Percentiles rank a stretch among this genome's conserved stretches.
phyloP scores from a whole-genome alignment of 2,329 filamentous ascomycete genomes.

The Diaporthe destruens region DNA sequence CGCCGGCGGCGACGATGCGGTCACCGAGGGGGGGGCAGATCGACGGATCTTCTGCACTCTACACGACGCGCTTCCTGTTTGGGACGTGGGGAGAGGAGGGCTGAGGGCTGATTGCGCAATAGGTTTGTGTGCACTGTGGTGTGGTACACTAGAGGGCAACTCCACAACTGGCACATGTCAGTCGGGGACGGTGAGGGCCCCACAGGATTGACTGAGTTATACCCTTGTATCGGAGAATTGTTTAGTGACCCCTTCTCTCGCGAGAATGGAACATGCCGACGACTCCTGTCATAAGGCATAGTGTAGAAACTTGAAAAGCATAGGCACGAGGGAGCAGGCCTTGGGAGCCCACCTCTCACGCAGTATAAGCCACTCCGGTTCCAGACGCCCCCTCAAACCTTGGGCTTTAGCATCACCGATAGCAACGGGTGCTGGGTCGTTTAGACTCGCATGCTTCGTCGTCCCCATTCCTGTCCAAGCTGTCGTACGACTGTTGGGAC shows the following conservation, averaged over 20 bases:
- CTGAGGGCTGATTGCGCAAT: neutral
- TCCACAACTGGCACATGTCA: neutral
- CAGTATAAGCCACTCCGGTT: constrained; percentile 33
- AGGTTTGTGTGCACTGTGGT: neutral
- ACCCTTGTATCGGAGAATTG: constrained; percentile 29
- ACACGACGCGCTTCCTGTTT: constrained; percentile 28
- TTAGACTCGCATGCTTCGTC: constrained; percentile 1
- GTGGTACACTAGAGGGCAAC: neutral
- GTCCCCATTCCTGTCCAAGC: constrained; percentile 1
- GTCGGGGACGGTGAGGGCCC: neutral
- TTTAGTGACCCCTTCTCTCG: neutral
- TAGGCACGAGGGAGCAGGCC: too few species aligned
- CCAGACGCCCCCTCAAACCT: constrained; percentile 16
- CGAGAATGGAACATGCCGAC: neutral
- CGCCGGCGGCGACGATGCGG: constrained; percentile 18
- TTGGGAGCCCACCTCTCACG: constrained; percentile 17
- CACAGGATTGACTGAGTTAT: constrained; percentile 11
- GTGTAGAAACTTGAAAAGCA: too few species aligned
- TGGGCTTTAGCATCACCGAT: neutral
- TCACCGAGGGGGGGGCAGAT: constrained; percentile 18
- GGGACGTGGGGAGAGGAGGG: constrained; percentile 11
- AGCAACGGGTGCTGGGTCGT: neutral
- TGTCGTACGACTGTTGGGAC: constrained; percentile 23
- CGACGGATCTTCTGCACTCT: constrained; percentile 16
- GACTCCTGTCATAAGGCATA: neutral